Percentiles rank a stretch among this genome's conserved stretches.
Evolutionary conservation across 768 basidiomycete species (phyloP).

Genomic region (Xerocomus spinulosus): DNA sequence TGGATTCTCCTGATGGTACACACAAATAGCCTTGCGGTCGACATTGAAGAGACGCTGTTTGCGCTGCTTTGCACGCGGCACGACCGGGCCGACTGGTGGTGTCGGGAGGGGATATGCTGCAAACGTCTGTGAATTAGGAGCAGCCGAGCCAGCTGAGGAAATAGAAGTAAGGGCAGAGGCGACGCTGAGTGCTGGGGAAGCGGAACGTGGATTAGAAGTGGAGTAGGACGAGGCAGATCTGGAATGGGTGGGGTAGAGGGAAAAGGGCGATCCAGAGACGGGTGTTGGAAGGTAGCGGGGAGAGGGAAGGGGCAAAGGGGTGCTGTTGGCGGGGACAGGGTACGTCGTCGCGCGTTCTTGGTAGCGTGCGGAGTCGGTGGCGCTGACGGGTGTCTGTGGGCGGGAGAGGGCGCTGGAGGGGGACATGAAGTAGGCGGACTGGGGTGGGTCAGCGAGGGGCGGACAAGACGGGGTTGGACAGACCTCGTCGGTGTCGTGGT

Average conservation of each 20-base stretch:
- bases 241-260: conserved; percentile 42
- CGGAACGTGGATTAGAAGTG: conserved; percentile 46
- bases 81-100: conserved; percentile 27
- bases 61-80: conserved; percentile 46
- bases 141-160: conserved; percentile 36
- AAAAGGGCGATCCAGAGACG: conserved; percentile 42
- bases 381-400: conserved; percentile 36
- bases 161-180: conserved; percentile 51
- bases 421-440: conserved; percentile 35
- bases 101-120: conserved; percentile 28
- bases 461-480: conserved; percentile 14
- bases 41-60: conserved; percentile 73
- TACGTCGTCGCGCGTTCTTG: conserved; percentile 34
- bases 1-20: conserved; percentile 58
- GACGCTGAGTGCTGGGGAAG: conserved; percentile 61
- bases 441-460: conserved; percentile 11
- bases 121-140: conserved; percentile 29
- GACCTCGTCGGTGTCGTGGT: conserved; percentile 29
- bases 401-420: conserved; percentile 34
- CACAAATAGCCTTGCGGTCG: conserved; percentile 73
- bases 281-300: conserved; percentile 46
- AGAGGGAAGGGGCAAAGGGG: conserved; percentile 32
- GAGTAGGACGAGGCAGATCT: conserved; percentile 42
- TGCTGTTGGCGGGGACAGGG: conserved; percentile 12
- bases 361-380: conserved; percentile 31